phyloP scores from a whole-genome alignment of 805 yeast genomes.

The Sugiyamaella lignohabitans region DNA sequence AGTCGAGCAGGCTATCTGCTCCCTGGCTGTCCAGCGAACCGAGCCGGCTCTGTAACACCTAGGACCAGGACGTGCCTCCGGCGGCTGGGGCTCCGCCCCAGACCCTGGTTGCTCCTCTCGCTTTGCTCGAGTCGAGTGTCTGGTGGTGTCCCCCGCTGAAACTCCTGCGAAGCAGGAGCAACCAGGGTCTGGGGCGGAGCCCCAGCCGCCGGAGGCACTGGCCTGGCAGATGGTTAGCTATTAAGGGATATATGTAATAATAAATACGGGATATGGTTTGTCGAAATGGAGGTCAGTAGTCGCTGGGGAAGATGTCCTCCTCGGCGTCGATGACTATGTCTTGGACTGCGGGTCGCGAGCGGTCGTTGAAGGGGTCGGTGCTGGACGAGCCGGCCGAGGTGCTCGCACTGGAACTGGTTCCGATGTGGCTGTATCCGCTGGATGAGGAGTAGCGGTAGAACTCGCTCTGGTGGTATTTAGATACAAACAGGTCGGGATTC shows the following conservation, averaged over 20 bases:
- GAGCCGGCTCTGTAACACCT: background rate
- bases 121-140: no score
- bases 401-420: no score
- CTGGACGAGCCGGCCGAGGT: constrained; percentile 2
- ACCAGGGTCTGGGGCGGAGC: background rate
- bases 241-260: no score
- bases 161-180: background rate
- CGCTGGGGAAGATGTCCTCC: constrained; percentile 21
- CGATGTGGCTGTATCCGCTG: constrained; percentile 5
- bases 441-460: background rate
- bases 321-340: constrained; percentile 20
- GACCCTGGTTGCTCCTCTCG: background rate
- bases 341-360: constrained; percentile 16
- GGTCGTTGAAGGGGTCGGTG: constrained; percentile 11
- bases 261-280: background rate
- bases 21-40: constrained; percentile 1
- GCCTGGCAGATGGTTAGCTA: background rate
- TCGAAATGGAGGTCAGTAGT: constrained; percentile 7
- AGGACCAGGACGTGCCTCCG: background rate
- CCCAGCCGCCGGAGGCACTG: background rate
- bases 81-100: background rate
- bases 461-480: constrained; percentile 18
- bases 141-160: background rate
- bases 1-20: constrained; percentile 22
- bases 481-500: constrained; percentile 28